Percentiles rank a stretch among this genome's conserved stretches.
phyloP scores from a whole-genome alignment of 108 stramenopile species.

The Nitzschia sp. region DNA sequence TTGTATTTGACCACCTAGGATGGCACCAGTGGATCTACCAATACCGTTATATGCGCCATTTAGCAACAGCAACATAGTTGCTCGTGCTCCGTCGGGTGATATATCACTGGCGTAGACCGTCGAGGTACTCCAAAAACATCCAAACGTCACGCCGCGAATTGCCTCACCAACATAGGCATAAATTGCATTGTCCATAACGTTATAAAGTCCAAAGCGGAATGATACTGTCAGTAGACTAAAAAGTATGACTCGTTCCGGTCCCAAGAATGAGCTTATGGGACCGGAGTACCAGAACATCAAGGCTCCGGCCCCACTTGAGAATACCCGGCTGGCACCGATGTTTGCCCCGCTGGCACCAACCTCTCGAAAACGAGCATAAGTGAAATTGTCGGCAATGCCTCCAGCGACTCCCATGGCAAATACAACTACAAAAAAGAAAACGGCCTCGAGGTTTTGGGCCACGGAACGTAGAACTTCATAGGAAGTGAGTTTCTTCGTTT shows the following conservation, averaged over 20 bases:
- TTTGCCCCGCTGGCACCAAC: conserved; percentile 83
- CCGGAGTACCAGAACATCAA: conserved; percentile 89
- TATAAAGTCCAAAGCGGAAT: conserved; percentile 85
- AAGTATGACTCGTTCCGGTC: conserved; percentile 81
- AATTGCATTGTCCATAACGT: conserved; percentile 73
- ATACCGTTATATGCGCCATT: conserved; percentile 43
- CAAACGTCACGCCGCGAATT: conserved; percentile 90
- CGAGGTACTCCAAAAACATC: conserved; percentile 87
- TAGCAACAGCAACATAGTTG: conserved; percentile 29
- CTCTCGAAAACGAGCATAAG: conserved; percentile 89
- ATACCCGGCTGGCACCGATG: conserved; percentile 84
- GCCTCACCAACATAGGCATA: conserved; percentile 90
- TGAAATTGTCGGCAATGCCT: conserved; percentile 94
- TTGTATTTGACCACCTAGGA: conserved; percentile 32
- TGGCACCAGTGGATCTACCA: conserved; percentile 34
- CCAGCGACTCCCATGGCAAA: conserved; percentile 82
- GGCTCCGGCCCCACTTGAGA: conserved; percentile 81
- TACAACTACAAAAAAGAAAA: conserved; percentile 83
- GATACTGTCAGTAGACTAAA: conserved; percentile 76
- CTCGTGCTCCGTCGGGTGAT: conserved; percentile 64
- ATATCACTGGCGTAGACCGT: conserved; percentile 90
- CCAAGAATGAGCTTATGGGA: conserved; percentile 58
- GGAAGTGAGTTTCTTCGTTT: conserved; percentile 8
- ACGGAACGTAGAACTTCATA: conserved; percentile 60
- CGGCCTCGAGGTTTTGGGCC: conserved; percentile 65